Evolutionary conservation across 2,329 filamentous ascomycete genomes (phyloP).

Genomic region (Hirsutella minnesotensis): DNA sequence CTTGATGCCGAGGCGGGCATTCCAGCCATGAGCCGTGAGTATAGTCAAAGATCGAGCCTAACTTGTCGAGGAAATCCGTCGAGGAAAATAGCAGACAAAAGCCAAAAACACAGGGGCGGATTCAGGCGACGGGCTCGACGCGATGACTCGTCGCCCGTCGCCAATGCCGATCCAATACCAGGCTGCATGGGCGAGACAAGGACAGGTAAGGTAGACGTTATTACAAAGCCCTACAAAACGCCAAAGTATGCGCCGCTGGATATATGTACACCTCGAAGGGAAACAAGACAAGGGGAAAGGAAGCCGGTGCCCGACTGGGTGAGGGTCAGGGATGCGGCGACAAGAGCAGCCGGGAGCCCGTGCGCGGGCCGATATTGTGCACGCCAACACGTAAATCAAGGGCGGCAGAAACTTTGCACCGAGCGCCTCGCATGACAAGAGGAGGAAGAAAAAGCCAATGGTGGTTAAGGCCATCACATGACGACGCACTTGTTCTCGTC

Average conservation of each 20-base stretch:
- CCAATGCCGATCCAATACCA: no score
- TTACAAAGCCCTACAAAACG: constrained; percentile 1
- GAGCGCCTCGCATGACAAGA: background rate
- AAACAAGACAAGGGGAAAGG: background rate
- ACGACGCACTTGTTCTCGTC: constrained; percentile 49
- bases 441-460: background rate
- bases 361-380: background rate
- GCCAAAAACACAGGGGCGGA: no score
- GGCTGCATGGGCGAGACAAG: no score
- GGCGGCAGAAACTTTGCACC: background rate
- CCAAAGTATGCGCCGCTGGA: background rate
- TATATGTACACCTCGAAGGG: background rate
- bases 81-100: no score
- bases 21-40: no score
- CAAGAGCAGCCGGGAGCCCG: background rate
- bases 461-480: constrained; percentile 30
- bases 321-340: background rate
- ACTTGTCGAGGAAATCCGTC: no score
- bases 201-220: background rate
- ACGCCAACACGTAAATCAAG: no score
- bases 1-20: no score
- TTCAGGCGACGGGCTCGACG: no score
- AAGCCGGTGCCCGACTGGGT: background rate
- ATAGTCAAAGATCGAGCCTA: no score
- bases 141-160: no score